A percentile compares a stretch with the other conserved stretches of the same genome.
These are phyloP conservation scores for Sergeia podlipaevii DNA, from an alignment of 208 protist genomes.

Conservation along the genomic window DNA sequence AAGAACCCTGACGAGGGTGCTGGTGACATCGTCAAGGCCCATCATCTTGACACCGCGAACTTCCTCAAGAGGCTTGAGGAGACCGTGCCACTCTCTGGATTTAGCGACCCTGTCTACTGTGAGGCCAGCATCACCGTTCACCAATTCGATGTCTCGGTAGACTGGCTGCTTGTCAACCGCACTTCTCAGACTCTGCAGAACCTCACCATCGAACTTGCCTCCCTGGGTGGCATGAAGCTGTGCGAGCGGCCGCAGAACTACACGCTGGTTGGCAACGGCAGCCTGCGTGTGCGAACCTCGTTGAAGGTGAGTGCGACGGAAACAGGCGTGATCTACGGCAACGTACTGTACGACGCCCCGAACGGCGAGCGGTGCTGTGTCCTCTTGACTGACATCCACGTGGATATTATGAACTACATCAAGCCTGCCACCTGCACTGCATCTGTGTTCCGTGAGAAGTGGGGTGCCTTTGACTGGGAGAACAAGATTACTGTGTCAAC, in stretches of 20 bases:
- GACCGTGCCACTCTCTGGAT: conserved; percentile 95
- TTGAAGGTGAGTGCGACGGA: conserved; percentile 98
- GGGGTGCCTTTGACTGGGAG: conserved; percentile 99
- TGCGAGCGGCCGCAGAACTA: conserved; percentile 95
- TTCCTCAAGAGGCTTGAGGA: conserved; percentile 77
- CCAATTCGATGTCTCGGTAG: conserved; percentile 97
- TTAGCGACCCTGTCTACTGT: conserved; percentile 96
- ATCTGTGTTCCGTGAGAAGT: conserved; percentile 96
- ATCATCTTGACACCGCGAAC: conserved; percentile 8
- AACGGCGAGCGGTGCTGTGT: conserved; percentile 87
- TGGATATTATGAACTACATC: conserved; percentile 99
- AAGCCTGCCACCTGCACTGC: conserved; percentile 83
- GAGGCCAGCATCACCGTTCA: conserved; percentile 97
- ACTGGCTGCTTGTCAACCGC: conserved; percentile 94
- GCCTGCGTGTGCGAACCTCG: conserved; percentile 86
- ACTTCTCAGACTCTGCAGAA: conserved; percentile 93
- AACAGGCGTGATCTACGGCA: conserved; percentile 96
- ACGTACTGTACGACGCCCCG: conserved; percentile 95
- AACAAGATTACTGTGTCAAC: conserved; percentile 96
- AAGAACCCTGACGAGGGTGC: conserved; percentile 5
- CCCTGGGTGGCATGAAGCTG: conserved; percentile 96
- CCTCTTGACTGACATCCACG: conserved; percentile 96
- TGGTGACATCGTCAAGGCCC: not conserved
- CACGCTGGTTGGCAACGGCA: conserved; percentile 88
- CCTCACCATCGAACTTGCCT: conserved; percentile 95